Base-by-base conservation (phyloP, 495 filamentous ascomycete genomes). In the Haplographium delicatum region DNA sequence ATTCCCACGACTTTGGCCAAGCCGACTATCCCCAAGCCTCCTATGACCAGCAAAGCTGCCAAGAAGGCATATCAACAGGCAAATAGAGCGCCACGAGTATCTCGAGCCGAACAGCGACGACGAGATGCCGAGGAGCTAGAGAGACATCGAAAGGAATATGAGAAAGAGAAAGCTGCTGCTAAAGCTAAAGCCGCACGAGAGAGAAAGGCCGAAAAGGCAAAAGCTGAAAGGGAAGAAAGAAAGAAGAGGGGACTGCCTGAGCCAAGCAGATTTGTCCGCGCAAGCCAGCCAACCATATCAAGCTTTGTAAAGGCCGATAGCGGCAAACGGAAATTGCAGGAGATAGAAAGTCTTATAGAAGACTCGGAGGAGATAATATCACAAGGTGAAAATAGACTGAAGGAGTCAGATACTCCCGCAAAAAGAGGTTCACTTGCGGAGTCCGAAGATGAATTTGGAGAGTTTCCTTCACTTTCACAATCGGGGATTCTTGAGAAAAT, bases 1-100 rank as follows among this genome's bases (percentile, higher is more conserved):
- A 43, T 62, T 5, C 60, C 60, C 9, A 66, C 74, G 63, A 53
- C 68, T 1, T 25, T 56, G 28, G 41, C 44, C 9, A 42, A 31
- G 13, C 27, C 48, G 1, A 27, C 33, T 65, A 56, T 66, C 60
- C 15, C 66, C 65, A 33, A 67, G 64, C 58, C 70, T 64, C 52
- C 70, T 63, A 53, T 76, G 60, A 74, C 62, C 70, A 74, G 50
- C 68, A 73, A 70, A 70, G 65, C 69, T 68, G 54, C 66, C 13
- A 60, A 63, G 37, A 63, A 60, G 39, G 57, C 51, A 30, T 58
- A 63, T 45, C 42, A 51, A 28, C 61, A 37, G 62, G 71, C 57
- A 44, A 65, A 38, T 70, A 70, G 51, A 65, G 67, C 20, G 60
- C 73, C 47, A 18, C 37, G 39, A 26, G 26, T 61, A 1, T 47